phyloP scores from a whole-genome alignment of 2,329 filamentous ascomycete genomes.

The Penicillium sp. region DNA sequence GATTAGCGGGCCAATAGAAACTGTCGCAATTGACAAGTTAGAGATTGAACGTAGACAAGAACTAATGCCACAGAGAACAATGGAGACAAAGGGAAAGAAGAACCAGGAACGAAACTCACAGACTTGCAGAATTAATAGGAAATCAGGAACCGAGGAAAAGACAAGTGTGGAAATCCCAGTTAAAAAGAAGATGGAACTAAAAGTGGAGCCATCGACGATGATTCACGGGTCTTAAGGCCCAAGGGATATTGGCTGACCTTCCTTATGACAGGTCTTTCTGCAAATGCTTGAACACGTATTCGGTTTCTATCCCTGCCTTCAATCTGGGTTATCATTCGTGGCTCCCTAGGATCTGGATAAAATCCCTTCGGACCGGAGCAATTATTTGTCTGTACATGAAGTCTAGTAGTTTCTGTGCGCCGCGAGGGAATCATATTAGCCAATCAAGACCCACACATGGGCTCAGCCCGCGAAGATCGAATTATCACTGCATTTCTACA shows the following conservation, averaged over 20 bases:
- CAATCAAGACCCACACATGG: not conserved
- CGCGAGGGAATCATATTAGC: not conserved
- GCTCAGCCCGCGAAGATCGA: not conserved
- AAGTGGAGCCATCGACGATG: slow-evolving; percentile 5
- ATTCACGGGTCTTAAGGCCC: not conserved
- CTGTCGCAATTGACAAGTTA: not conserved
- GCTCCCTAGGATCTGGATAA: not conserved
- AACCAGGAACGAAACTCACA: not conserved
- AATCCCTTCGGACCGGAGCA: not conserved
- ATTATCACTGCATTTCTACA: not conserved
- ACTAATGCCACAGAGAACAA: not conserved
- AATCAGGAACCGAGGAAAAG: not conserved
- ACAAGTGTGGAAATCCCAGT: not conserved
- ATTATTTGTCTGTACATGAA: not conserved
- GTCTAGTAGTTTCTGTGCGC: not conserved
- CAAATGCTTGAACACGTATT: not conserved
- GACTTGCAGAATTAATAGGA: not conserved
- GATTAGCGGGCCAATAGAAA: slow-evolving; percentile 2
- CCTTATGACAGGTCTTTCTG: not conserved
- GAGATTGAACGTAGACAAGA: not conserved
- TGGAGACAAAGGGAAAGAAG: not conserved
- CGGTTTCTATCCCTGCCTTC: not conserved
- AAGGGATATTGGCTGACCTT: not conserved
- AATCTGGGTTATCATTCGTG: not conserved
- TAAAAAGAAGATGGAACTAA: not conserved